A percentile compares a stretch with the other conserved stretches of the same genome.
These are phyloP conservation scores for Coffea eugenioides DNA, from an alignment of 257 asterid genomes.

Conservation along the genomic window DNA sequence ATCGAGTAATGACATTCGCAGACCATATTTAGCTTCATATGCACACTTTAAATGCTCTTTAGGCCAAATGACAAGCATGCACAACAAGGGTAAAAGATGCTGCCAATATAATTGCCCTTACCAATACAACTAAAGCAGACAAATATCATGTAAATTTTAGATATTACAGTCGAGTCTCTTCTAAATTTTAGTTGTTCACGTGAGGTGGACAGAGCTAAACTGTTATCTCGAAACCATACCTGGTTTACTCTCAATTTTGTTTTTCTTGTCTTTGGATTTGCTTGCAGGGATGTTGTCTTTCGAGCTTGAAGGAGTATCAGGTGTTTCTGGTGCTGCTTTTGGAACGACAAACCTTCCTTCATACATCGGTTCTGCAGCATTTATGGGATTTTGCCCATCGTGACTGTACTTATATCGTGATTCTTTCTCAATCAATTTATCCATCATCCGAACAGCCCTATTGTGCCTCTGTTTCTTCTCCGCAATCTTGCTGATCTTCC, in stretches of 20 bases:
- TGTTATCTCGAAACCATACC: conserved; percentile 7
- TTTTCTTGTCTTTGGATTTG: background rate
- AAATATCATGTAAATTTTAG: too few species aligned
- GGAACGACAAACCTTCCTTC: conserved; percentile 3
- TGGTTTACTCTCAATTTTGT: background rate
- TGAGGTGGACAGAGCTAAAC: background rate
- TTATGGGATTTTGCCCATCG: conserved; percentile 30
- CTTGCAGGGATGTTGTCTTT: background rate
- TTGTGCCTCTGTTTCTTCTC: conserved; percentile 26
- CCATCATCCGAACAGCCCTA: conserved; percentile 35
- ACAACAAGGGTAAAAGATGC: too few species aligned
- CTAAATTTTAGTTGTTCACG: background rate
- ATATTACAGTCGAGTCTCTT: background rate
- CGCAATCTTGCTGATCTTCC: conserved; percentile 29
- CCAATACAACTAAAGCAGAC: too few species aligned
- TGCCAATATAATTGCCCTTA: too few species aligned
- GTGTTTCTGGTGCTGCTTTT: background rate
- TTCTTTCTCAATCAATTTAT: conserved; percentile 24
- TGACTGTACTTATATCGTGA: conserved; percentile 26
- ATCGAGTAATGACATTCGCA: too few species aligned
- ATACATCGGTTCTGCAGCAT: background rate
- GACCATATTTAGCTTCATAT: too few species aligned
- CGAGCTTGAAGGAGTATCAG: background rate
- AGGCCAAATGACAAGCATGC: too few species aligned
- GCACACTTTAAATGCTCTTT: too few species aligned